phyloP scores from a whole-genome alignment of 23 red algal species.

The Gracilaria domingensis region DNA sequence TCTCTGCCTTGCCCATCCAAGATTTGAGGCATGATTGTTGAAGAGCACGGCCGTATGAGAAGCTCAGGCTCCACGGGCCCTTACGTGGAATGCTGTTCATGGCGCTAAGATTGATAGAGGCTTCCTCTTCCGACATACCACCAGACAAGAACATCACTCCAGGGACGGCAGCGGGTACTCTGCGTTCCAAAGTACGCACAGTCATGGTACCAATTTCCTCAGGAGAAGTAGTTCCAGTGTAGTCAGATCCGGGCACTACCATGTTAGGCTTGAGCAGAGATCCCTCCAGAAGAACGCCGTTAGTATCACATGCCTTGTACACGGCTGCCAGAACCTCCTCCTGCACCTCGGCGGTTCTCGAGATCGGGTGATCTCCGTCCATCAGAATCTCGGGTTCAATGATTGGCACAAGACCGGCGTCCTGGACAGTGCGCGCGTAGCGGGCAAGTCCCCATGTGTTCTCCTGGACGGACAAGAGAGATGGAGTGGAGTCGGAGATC shows the following conservation, averaged over 20 bases:
- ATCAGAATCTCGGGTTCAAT: conserved; percentile 99
- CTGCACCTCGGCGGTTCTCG: conserved; percentile 88
- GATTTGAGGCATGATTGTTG: conserved; percentile 99
- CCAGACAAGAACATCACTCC: conserved; percentile 98
- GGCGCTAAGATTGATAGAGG: conserved; percentile 92
- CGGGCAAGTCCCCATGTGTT: conserved; percentile 97
- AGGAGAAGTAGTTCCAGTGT: conserved; percentile 69
- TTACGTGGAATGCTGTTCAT: conserved; percentile 93
- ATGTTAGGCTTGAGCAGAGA: conserved; percentile 98
- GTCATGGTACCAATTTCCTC: conserved; percentile 85
- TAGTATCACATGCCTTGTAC: conserved; percentile 92
- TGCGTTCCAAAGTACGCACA: conserved; percentile 92
- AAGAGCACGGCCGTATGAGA: conserved; percentile 97
- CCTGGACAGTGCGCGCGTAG: conserved; percentile 95
- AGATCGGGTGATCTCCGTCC: conserved; percentile 96
- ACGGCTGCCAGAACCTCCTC: conserved; percentile 94
- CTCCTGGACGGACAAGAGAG: conserved; percentile 78
- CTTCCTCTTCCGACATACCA: conserved; percentile 99
- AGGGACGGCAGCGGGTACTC: conserved; percentile 89
- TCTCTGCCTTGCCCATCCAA: conserved; percentile 95
- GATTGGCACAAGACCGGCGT: conserved; percentile 96
- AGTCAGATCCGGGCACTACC: conserved; percentile 96
- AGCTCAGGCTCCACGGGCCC: conserved; percentile 95
- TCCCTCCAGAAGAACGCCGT: conserved; percentile 93
- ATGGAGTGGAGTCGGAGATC: conserved; percentile 85